Evolutionary conservation across 202 grass and related monocot species (phyloP), one percentile per base, ranked within the genome.

Genomic region (Digitaria exilis): DNA sequence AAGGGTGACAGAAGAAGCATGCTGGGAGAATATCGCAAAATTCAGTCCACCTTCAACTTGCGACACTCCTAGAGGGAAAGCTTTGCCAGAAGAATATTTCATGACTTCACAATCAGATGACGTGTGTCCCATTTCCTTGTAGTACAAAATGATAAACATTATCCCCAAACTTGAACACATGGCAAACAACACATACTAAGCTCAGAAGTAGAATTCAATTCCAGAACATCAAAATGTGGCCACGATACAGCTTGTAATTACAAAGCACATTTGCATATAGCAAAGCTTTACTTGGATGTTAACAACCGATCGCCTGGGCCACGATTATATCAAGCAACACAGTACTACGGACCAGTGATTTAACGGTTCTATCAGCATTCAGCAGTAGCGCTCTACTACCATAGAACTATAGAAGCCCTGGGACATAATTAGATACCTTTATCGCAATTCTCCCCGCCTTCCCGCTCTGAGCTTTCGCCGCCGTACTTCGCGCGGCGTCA

Each of bases 11-110:
- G 87, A 92, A 76, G 87, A 94, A 84, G 96, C 91, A 84, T 99
- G 84, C 51, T 79, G 85, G 54, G 96, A 99, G 68, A 99, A 99
- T 87, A 99, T 86, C 5, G 93, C 91, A 34, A 99, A 99, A 79
- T 99, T 99, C 31, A 94, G 58, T 71, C 81, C 87, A 45, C 52
- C 86, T 48, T 90, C 87, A 76, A 28, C 86, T 77, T 96, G 85
- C 9, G 93, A 99, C 28, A 87, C 96, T 49, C 96, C 96, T 76
- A 99, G 73, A 0, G 93, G 96, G 37, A 67, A 90, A 75, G 93
- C 91, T 73, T 87, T 86, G 59, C 96, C 96, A 35, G 87, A 63
- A 76, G 80, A 96, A 84, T 90, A 94, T 67, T 90, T 92, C 61
- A 99, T 74, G 49, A 65, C 11, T 76, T 86, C 50, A n/a, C 15